Evolutionary conservation across 2,329 filamentous ascomycete species (phyloP).

Genomic region (Aspergillus intermedius): DNA sequence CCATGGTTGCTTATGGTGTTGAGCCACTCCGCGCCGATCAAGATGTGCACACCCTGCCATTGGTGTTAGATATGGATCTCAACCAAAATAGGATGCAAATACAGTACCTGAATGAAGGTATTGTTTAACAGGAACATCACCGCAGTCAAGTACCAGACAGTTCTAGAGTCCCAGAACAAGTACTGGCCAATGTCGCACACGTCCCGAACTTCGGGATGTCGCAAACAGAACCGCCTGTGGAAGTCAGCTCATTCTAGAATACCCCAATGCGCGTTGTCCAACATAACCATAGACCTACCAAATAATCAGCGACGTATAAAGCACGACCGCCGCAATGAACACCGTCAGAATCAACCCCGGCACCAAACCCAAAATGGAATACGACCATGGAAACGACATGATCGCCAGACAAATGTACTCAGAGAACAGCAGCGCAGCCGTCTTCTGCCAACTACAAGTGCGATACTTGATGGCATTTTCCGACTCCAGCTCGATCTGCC

Average conservation of each 20-base stretch:
- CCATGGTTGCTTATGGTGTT: conserved; percentile 75
- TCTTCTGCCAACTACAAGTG: conserved; percentile 94
- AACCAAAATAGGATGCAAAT: not conserved
- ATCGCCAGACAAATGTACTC: conserved; percentile 92
- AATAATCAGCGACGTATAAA: conserved; percentile 70
- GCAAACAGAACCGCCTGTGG: conserved; percentile 76
- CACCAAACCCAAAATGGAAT: conserved; percentile 78
- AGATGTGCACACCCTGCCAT: conserved; percentile 64
- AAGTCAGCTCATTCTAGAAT: not conserved
- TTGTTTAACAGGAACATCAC: conserved; percentile 93
- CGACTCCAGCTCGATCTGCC: conserved; percentile 70
- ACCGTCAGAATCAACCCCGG: conserved; percentile 79
- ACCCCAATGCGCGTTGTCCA: conserved; percentile 17
- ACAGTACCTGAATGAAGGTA: conserved; percentile 69
- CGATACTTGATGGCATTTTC: conserved; percentile 81
- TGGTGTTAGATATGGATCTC: not conserved
- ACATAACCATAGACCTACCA: conserved; percentile 41
- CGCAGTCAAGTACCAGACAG: conserved; percentile 62
- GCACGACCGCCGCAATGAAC: conserved; percentile 67
- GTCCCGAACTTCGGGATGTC: conserved; percentile 84
- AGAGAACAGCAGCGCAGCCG: conserved; percentile 80
- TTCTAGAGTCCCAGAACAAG: conserved; percentile 78
- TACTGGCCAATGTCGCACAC: conserved; percentile 95
- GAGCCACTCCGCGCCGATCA: conserved; percentile 78
- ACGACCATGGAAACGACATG: conserved; percentile 95